phyloP scores from a whole-genome alignment of 1,139 yeast genomes.

The Komagataea norvegica region DNA sequence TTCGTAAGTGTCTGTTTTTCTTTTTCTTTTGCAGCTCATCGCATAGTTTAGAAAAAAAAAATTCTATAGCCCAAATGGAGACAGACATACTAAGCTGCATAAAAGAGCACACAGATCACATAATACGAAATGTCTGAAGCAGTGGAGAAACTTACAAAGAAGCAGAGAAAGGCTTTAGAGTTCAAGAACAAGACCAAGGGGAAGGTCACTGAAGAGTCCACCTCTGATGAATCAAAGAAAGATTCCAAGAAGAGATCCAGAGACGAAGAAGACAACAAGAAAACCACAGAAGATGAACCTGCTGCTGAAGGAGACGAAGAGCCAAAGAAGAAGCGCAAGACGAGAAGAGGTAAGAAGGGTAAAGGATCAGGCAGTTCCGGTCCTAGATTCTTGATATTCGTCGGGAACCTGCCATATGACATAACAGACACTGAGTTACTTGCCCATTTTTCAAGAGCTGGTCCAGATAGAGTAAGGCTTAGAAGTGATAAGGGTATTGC shows the following conservation, averaged over 20 bases:
- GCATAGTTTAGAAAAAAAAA: conserved; percentile 1
- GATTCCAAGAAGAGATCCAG: conserved; percentile 25
- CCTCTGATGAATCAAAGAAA: conserved; percentile 14
- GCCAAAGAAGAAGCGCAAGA: conserved; percentile 44
- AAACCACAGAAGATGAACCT: conserved; percentile 26
- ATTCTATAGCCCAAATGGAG: conserved; percentile 3
- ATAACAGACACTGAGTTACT: conserved; percentile 56
- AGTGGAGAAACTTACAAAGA: conserved; percentile 58
- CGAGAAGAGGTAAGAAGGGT: conserved; percentile 73
- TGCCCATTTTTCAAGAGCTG: conserved; percentile 69
- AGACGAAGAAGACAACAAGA: conserved; percentile 28
- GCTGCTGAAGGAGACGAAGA: conserved; percentile 30
- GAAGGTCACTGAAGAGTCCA: conserved; percentile 24
- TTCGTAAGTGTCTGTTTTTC: background rate
- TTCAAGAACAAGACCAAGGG: conserved; percentile 48
- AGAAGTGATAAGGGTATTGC: conserved; percentile 89
- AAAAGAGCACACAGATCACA: background rate
- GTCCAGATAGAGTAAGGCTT: conserved; percentile 71
- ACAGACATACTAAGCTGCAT: background rate
- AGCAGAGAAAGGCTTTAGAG: conserved; percentile 72
- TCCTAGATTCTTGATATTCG: conserved; percentile 77
- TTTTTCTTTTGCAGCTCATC: conserved; percentile 3
- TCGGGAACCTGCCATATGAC: conserved; percentile 87
- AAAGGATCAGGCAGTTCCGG: conserved; percentile 48
- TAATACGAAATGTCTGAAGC: conserved; percentile 14